phyloP scores from a whole-genome alignment of 768 basidiomycete genomes.

The Porphyrellus cyaneotinctus region DNA sequence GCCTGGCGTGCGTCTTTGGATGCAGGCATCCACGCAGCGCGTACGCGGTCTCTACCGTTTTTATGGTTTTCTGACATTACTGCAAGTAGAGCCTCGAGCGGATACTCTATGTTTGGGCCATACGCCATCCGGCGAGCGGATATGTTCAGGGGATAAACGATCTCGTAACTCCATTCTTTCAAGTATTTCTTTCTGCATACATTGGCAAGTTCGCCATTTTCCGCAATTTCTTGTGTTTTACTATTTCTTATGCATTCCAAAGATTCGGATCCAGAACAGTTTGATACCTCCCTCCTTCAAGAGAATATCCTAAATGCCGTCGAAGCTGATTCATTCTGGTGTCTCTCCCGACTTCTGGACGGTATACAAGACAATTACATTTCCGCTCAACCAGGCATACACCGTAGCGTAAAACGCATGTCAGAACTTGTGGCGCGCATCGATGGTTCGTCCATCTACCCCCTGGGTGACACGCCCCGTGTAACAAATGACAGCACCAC shows the following conservation, averaged over 20 bases:
- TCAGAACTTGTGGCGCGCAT: constrained; percentile 87
- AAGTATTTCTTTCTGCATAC: constrained; percentile 93
- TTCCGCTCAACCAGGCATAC: constrained; percentile 93
- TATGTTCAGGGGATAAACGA: constrained; percentile 99
- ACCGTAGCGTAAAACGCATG: constrained; percentile 90
- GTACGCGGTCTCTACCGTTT: constrained; percentile 41
- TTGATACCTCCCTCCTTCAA: constrained; percentile 77
- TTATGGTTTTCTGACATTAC: constrained; percentile 17
- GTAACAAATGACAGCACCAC: constrained; percentile 52
- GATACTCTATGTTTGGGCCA: constrained; percentile 98
- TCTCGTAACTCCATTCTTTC: constrained; percentile 95
- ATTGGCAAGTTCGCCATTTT: constrained; percentile 56
- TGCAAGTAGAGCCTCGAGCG: constrained; percentile 77
- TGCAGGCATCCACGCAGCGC: constrained; percentile 83
- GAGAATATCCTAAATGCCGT: constrained; percentile 70
- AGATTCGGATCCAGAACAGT: constrained; percentile 90
- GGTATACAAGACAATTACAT: constrained; percentile 99
- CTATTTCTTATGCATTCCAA: constrained; percentile 8
- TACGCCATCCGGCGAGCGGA: constrained; percentile 95
- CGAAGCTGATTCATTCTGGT: constrained; percentile 99
- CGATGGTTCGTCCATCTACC: constrained; percentile 55
- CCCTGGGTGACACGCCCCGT: background rate
- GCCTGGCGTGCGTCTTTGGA: constrained; percentile 89
- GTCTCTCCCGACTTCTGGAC: constrained; percentile 88
- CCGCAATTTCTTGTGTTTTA: background rate